Conservation (phyloP, 2,329 filamentous ascomycete genomes). For the Graphilbum sp. region DNA sequence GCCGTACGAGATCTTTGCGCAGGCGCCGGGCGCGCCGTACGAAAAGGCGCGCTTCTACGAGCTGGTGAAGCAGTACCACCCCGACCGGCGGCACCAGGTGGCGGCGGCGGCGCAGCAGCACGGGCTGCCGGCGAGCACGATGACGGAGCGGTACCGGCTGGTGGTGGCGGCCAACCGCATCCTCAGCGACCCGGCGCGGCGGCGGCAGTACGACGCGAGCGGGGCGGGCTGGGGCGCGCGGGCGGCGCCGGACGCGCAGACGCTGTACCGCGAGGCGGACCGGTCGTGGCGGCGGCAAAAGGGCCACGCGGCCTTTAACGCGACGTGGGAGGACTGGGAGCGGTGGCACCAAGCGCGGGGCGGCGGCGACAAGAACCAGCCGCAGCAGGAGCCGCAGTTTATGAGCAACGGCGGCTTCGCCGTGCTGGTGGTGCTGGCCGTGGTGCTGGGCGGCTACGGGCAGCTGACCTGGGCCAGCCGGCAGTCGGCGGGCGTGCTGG, state of each 20-base stretch:
- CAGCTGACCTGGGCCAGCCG: slow-evolving; percentile 56
- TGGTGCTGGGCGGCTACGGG: slow-evolving; percentile 51
- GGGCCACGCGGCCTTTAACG: slow-evolving; percentile 46
- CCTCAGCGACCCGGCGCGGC: slow-evolving; percentile 64
- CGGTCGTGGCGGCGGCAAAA: slow-evolving; percentile 30
- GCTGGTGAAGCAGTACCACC: slow-evolving; percentile 91
- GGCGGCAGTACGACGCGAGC: slow-evolving; percentile 65
- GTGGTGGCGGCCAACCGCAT: slow-evolving; percentile 79
- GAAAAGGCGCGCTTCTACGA: slow-evolving; percentile 74
- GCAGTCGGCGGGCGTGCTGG: slow-evolving; percentile 44
- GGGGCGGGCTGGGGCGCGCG: slow-evolving; percentile 60
- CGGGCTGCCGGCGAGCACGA: slow-evolving; percentile 39
- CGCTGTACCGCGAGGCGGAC: slow-evolving; percentile 23
- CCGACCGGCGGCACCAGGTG: slow-evolving; percentile 41
- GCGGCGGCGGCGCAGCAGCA: slow-evolving; percentile 16
- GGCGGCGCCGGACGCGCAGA: slow-evolving; percentile 30
- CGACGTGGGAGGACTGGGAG: slow-evolving; percentile 98
- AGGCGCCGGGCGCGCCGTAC: slow-evolving; percentile 45
- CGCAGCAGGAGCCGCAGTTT: slow-evolving; percentile 41
- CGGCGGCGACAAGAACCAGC: slow-evolving; percentile 24
- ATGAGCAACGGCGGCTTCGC: slow-evolving; percentile 71
- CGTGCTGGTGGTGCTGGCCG: slow-evolving; percentile 51
- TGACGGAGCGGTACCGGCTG: slow-evolving; percentile 79
- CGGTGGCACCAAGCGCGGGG: slow-evolving; percentile 47
- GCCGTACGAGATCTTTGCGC: slow-evolving; percentile 76